Base-by-base conservation (phyloP, 2,329 filamentous ascomycete species). In the Teratosphaeria zuluensis region DNA sequence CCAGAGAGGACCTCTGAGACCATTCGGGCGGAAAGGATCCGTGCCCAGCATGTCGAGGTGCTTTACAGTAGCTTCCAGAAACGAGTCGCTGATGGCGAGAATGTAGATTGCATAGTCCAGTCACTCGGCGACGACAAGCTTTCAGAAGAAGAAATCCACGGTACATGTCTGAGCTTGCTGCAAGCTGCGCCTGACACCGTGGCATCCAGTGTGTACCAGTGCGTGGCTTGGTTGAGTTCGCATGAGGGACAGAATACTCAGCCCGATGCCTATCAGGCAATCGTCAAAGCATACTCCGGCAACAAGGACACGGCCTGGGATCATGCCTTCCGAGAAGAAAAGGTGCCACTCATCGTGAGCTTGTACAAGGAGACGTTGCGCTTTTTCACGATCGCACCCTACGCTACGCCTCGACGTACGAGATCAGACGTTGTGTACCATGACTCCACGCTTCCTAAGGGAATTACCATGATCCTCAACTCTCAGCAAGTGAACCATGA, bases 401-500 rank as follows among this genome's bases (percentile, higher is more conserved):
- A 19, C 28, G 54, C 54, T 6, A 56, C 54, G 14, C 54, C 54
- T 38, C 9, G 54, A 48, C n/a, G 21, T 31, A 58, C 56, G 21
- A 32, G 16, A 24, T 12, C 16, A 16, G 31, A 28, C 11, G 16
- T 56, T 28, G 32, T 19, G 19, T 48, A 38, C n/a, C 31, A 21
- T 24, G 54, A 30, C 16, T 8, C 30, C 7, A 32, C 16, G 16
- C 16, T 56, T 21, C 54, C 54, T 7, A 56, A 56, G 42, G 54
- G 54, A 16, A 30, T 56, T 14, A 56, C 54, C 24, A 51, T 56
- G 54, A 56, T 56, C 54, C 38, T 56, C 28, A 56, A 56, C 31
- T 8, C 54, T 56, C 35, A 51, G 54, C 54, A 56, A 21, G 24
- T 21, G 12, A 56, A 56, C 38, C 54, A 56, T 51, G 54, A 56